A percentile compares a stretch with the other conserved stretches of the same genome.
Conservation (phyloP, 2,329 filamentous ascomycete species). For the Thielaviopsis punctulata region DNA sequence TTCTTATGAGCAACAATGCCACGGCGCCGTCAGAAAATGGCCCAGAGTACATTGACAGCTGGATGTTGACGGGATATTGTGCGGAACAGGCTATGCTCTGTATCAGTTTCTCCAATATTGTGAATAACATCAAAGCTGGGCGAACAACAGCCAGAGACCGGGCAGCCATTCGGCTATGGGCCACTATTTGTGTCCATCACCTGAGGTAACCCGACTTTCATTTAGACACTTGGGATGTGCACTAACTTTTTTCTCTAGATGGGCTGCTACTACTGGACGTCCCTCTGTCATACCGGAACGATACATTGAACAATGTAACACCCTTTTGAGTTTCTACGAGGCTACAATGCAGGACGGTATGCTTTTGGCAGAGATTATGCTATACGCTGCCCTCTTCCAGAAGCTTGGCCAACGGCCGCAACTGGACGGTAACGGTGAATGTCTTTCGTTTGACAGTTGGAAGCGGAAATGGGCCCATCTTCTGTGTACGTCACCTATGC, state of each 20-base stretch:
- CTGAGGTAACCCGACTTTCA: constrained; percentile 17
- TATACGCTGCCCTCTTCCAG: constrained; percentile 22
- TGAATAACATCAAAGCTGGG: constrained; percentile 20
- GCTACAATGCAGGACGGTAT: constrained; percentile 25
- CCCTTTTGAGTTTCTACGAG: constrained; percentile 23
- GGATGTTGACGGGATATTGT: constrained; percentile 25
- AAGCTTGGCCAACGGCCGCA: constrained; percentile 19
- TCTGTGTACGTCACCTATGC: constrained; percentile 3
- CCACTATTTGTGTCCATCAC: constrained; percentile 22
- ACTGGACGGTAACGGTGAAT: constrained; percentile 17
- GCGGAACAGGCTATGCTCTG: constrained; percentile 27
- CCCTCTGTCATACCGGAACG: constrained; percentile 22
- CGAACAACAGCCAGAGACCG: constrained; percentile 20
- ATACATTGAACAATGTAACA: constrained; percentile 24
- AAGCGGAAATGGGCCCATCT: constrained; percentile 11
- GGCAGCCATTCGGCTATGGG: constrained; percentile 19
- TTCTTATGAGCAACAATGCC: constrained; percentile 21
- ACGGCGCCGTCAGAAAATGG: constrained; percentile 14
- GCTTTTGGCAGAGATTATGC: constrained; percentile 23
- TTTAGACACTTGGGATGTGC: background rate
- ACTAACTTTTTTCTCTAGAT: constrained; percentile 16
- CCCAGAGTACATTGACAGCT: constrained; percentile 25
- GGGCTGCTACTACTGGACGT: constrained; percentile 24
- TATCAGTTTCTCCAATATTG: constrained; percentile 25
- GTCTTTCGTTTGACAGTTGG: constrained; percentile 10